A percentile compares a stretch with the other conserved stretches of the same genome.
Conservation (phyloP, 306 rosid genomes). For the Comarum palustre region DNA sequence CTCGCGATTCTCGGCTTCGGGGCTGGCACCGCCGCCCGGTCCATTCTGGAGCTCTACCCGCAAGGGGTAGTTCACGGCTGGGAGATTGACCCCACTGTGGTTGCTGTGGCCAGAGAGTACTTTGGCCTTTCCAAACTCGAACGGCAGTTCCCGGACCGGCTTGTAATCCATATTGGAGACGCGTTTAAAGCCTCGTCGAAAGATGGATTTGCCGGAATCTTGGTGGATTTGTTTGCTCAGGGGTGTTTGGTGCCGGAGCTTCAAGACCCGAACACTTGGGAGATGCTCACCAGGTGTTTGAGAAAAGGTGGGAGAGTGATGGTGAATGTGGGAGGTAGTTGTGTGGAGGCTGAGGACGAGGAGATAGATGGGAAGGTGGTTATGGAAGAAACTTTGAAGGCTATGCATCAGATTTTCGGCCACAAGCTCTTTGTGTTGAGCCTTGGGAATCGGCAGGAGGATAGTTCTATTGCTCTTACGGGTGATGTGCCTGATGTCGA, state of each 20-base stretch:
- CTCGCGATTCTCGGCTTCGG: conserved; percentile 81
- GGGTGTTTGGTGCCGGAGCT: conserved; percentile 47
- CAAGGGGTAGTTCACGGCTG: conserved; percentile 59
- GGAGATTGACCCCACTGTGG: conserved; percentile 86
- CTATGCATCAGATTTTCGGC: conserved; percentile 56
- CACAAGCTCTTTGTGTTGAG: conserved; percentile 49
- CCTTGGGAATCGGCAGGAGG: conserved; percentile 64
- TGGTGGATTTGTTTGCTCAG: background rate
- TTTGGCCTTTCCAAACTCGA: conserved; percentile 58
- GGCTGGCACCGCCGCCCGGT: conserved; percentile 71
- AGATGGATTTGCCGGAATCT: conserved; percentile 75
- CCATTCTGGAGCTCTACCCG: conserved; percentile 55
- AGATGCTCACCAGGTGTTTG: conserved; percentile 49
- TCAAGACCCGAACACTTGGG: no score
- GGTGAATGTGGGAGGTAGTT: conserved; percentile 88
- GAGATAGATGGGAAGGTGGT: conserved; percentile 55
- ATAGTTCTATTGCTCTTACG: conserved; percentile 83
- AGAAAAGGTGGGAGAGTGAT: conserved; percentile 77
- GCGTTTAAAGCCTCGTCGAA: conserved; percentile 49
- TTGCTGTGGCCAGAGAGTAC: conserved; percentile 70
- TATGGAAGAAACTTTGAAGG: conserved; percentile 66
- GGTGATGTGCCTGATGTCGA: conserved; percentile 55
- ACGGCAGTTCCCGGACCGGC: conserved; percentile 40
- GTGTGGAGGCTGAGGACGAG: conserved; percentile 77
- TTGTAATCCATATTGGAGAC: conserved; percentile 58